Evolutionary conservation across 805 yeast genomes (phyloP).

Genomic region (Torulaspora franciscae): DNA sequence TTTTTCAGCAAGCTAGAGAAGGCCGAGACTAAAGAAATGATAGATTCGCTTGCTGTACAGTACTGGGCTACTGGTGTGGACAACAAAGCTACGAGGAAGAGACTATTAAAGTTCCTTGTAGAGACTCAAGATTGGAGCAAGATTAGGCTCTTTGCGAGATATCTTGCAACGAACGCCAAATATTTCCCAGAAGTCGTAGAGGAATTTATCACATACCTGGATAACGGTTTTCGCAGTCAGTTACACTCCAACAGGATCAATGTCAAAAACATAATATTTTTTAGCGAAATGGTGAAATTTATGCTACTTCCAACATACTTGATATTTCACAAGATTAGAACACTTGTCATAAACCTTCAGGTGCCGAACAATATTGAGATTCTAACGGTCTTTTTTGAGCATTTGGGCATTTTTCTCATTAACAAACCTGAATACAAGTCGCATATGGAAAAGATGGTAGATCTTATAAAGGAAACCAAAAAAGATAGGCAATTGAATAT

Average conservation of each 20-base stretch:
- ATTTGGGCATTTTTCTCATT: constrained; percentile 62
- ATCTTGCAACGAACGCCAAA: constrained; percentile 55
- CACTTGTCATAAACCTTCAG: constrained; percentile 48
- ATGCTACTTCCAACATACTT: constrained; percentile 65
- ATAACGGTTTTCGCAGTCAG: constrained; percentile 56
- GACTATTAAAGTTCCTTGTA: constrained; percentile 53
- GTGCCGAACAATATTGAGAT: constrained; percentile 62
- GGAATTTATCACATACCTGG: constrained; percentile 51
- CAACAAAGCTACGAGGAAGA: constrained; percentile 66
- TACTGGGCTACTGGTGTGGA: constrained; percentile 51
- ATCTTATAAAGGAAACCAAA: constrained; percentile 46
- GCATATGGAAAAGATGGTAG: constrained; percentile 60
- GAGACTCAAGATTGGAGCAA: constrained; percentile 45
- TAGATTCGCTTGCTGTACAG: constrained; percentile 45
- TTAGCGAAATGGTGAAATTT: constrained; percentile 73
- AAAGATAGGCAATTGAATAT: constrained; percentile 47
- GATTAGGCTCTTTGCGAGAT: constrained; percentile 54
- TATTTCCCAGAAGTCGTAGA: constrained; percentile 47
- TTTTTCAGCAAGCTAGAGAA: constrained; percentile 43
- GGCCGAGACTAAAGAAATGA: constrained; percentile 43
- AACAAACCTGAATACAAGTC: constrained; percentile 51
- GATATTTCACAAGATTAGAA: constrained; percentile 66
- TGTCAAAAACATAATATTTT: constrained; percentile 55
- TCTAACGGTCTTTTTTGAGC: constrained; percentile 64
- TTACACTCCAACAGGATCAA: constrained; percentile 49